A percentile compares a stretch with the other conserved stretches of the same genome.
Conservation (phyloP, 352 stramenopile genomes). For the Phytopythium ostracodes region DNA sequence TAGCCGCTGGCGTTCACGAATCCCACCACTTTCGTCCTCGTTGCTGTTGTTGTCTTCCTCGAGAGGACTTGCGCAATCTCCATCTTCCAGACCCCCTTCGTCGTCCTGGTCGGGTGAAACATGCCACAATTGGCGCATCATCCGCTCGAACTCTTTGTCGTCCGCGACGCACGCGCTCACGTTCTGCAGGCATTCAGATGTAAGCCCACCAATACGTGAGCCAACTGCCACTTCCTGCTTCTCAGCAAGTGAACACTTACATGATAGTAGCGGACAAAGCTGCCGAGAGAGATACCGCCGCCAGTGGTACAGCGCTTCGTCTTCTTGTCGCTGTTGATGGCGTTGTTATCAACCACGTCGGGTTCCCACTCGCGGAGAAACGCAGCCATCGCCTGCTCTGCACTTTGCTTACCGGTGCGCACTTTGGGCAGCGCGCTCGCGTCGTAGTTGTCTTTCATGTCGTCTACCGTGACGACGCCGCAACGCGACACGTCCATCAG, state of each 20-base stretch:
- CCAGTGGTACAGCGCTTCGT: conserved; percentile 11
- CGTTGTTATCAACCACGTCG: conserved; percentile 7
- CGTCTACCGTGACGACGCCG: conserved; percentile 45
- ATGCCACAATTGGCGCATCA: conserved; percentile 75
- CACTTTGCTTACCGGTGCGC: conserved; percentile 51
- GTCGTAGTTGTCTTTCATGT: conserved; percentile 68
- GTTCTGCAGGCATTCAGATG: conserved; percentile 38
- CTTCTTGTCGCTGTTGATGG: neutral
- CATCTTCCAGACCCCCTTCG: conserved; percentile 11
- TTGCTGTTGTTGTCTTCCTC: conserved; percentile 2
- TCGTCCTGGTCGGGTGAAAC: conserved; percentile 28
- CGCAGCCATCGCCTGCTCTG: conserved; percentile 44
- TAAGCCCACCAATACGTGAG: conserved; percentile 4
- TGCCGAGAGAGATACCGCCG: conserved; percentile 41
- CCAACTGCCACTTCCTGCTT: neutral
- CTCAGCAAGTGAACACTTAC: conserved; percentile 18
- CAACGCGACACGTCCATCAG: conserved; percentile 38
- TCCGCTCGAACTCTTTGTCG: conserved; percentile 81
- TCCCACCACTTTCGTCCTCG: too few species aligned
- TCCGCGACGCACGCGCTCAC: conserved; percentile 68
- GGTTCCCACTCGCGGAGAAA: conserved; percentile 75
- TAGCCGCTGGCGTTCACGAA: neutral
- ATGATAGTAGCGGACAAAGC: conserved; percentile 82
- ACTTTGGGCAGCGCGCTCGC: conserved; percentile 69
- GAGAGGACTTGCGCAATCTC: neutral